A percentile compares a stretch with the other conserved stretches of the same genome.
Conservation (phyloP, 306 rosid species). For the Cucurbita pepo region DNA sequence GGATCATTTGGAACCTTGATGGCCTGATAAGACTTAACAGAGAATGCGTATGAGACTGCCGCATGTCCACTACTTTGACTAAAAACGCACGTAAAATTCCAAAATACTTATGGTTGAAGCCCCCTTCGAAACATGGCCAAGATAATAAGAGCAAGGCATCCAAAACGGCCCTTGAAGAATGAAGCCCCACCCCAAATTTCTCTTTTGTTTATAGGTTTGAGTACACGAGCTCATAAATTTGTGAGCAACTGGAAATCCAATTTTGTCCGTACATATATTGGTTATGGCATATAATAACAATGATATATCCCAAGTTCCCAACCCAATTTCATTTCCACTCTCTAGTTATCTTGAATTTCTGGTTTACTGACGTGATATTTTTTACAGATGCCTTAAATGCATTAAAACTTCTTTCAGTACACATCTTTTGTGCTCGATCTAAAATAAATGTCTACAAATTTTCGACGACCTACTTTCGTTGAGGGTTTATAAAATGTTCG, state of each 20-base stretch:
- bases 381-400: neutral
- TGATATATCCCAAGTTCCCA: neutral
- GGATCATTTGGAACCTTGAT: neutral
- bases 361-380: neutral
- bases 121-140: neutral
- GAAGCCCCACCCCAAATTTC: neutral
- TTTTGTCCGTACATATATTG: constrained; percentile 13
- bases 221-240: constrained; percentile 2
- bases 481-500: neutral
- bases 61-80: neutral
- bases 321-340: neutral
- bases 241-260: constrained; percentile 4
- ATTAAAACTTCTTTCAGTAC: neutral
- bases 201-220: neutral
- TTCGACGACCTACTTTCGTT: neutral
- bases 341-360: neutral
- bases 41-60: neutral
- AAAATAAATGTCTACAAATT: neutral
- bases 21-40: neutral
- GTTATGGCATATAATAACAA: constrained; percentile 3
- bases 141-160: neutral
- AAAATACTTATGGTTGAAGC: neutral
- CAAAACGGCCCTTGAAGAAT: neutral
- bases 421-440: neutral
- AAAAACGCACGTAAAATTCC: neutral